phyloP scores from a whole-genome alignment of 768 basidiomycete species.

The Suillus decipiens region DNA sequence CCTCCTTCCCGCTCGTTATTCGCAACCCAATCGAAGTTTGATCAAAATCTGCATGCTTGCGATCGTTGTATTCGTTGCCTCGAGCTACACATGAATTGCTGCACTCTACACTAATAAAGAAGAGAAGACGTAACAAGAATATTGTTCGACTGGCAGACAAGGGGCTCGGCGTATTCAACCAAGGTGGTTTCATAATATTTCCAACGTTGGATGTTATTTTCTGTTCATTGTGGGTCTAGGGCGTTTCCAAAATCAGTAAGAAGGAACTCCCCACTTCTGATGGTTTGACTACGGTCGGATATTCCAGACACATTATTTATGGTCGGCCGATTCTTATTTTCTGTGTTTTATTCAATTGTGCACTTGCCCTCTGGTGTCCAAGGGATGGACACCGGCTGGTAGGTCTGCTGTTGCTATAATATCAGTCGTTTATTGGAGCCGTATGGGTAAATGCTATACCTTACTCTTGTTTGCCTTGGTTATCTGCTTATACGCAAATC shows the following conservation, averaged over 20 bases:
- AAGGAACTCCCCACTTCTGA: background rate
- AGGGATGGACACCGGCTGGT: background rate
- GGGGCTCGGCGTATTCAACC: background rate
- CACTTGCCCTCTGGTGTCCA: slow-evolving; percentile 7
- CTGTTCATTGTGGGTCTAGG: background rate
- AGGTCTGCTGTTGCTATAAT: background rate
- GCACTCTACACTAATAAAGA: background rate
- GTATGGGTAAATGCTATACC: background rate
- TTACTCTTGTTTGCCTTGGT: background rate
- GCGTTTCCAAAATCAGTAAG: background rate
- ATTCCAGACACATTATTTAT: background rate
- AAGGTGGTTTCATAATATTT: background rate
- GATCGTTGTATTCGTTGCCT: background rate
- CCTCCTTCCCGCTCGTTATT: background rate
- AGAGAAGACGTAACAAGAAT: background rate
- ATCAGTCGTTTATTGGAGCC: background rate
- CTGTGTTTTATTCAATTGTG: background rate
- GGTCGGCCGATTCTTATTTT: background rate
- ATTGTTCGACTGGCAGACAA: background rate
- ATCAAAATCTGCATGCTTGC: background rate
- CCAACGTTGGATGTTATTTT: background rate
- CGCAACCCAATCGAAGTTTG: background rate
- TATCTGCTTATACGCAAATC: background rate
- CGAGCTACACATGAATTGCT: background rate
- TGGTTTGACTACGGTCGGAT: background rate